Evolutionary conservation across 345 rosid genomes (phyloP), one percentile per base, ranked within the genome.

Genomic region (Rhodomyrtus tomentosa): DNA sequence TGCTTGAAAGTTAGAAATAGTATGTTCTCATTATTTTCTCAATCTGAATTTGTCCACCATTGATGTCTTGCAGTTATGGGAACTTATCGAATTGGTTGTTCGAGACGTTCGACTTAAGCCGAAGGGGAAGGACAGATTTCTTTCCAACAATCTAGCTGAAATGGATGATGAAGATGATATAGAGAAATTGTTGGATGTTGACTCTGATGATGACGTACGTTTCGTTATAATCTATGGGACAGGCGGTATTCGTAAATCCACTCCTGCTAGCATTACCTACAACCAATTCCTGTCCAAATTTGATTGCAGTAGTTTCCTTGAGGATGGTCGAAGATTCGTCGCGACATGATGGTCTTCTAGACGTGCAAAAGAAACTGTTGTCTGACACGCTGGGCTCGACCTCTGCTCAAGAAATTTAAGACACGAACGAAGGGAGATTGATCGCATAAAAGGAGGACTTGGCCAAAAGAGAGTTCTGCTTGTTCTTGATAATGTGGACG

Each of bases 391-490:
- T 56, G 0, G 68, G 68, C 4, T 56, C 0, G 2, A 56, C 1
- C 32, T 56, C 68, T 56, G 0, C 4, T n/a, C 0, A n/a, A 0
- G 18, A 0, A n/a, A n/a, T 56, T 1, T 0, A 56, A n/a, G 36
- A n/a, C 2, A 5, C 8, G 1, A 1, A 11, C 0, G 68, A 56
- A 0, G 68, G 68, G 32, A n/a, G 32, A n/a, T 56, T 0, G 0
- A n/a, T 5, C 68, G 8, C 18, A 56, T 56, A n/a, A n/a, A 1
- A 56, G n/a, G 7, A 0, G 68, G 16, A 56, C 68, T 56, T 0
- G 2, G 18, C 3, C 0, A 1, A 6, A 56, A 56, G 18, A 56
- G 5, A 13, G 36, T 56, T 5, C 1, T 56, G 8, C 18, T n/a
- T n/a, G 36, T 56, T n/a, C 0, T 56, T 0, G 68, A 56, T n/a